Conservation (phyloP, 163 green algal species). For the Smithsoniella earleae region DNA sequence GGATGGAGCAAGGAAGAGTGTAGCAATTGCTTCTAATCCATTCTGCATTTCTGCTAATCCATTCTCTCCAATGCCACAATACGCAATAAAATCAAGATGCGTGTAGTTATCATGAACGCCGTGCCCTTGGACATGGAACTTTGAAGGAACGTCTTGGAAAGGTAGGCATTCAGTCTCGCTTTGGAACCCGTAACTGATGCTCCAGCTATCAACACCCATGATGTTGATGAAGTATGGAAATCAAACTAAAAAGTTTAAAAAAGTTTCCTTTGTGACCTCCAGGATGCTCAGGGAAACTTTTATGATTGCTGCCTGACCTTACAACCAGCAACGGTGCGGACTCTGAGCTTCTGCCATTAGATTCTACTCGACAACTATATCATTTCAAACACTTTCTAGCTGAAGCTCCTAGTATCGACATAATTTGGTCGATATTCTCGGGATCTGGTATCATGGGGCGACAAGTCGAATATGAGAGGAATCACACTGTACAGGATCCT, state of each 20-base stretch:
- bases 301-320: conserved; percentile 83
- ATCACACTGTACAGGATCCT: conserved; percentile 78
- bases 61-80: too few relatives aligned
- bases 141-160: conserved; percentile 76
- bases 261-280: conserved; percentile 15
- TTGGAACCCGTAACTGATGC: background rate
- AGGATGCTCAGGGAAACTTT: conserved; percentile 81
- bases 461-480: too few relatives aligned
- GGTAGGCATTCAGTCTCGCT: too few relatives aligned
- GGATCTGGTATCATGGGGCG: too few relatives aligned
- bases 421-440: too few relatives aligned
- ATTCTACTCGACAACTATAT: too few relatives aligned
- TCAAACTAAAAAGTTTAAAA: background rate
- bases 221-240: background rate
- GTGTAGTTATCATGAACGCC: conserved; percentile 73
- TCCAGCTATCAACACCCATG: background rate
- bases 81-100: too few relatives aligned
- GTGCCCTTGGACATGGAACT: conserved; percentile 76
- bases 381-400: too few relatives aligned
- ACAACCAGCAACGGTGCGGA: conserved; percentile 54
- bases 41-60: too few relatives aligned
- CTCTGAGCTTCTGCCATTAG: background rate
- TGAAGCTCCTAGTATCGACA: too few relatives aligned
- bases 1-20: too few relatives aligned
- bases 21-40: too few relatives aligned